Conservation (phyloP, 768 basidiomycete species). For the Tephrocybe sp. region DNA sequence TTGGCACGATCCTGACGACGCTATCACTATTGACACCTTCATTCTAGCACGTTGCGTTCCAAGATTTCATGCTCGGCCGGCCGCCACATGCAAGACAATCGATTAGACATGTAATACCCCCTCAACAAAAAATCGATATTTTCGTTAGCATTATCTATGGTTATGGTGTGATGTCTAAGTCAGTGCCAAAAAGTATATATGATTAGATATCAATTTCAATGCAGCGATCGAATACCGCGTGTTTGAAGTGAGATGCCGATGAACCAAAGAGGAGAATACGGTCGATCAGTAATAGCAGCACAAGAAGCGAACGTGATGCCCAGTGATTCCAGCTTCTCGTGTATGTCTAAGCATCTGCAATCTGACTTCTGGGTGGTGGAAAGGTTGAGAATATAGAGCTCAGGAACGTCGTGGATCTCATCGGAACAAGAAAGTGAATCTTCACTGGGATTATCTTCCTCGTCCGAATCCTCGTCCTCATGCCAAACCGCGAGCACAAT, state of each 20-base stretch:
- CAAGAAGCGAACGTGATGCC: neutral
- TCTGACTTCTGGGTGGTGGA: neutral
- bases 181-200: too few relatives aligned
- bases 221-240: slow-evolving; percentile 1
- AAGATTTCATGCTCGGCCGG: too few relatives aligned
- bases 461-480: neutral
- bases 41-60: too few relatives aligned
- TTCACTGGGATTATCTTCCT: neutral
- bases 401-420: neutral
- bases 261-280: slow-evolving; percentile 1
- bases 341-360: neutral
- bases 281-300: neutral
- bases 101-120: too few relatives aligned
- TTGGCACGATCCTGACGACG: too few relatives aligned
- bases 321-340: neutral
- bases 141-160: too few relatives aligned
- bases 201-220: neutral
- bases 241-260: neutral
- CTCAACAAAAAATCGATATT: too few relatives aligned
- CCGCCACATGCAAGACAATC: too few relatives aligned
- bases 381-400: slow-evolving; percentile 1
- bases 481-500: slow-evolving; percentile 1
- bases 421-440: neutral
- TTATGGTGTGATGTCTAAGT: too few relatives aligned
- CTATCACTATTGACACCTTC: too few relatives aligned